A percentile compares a stretch with the other conserved stretches of the same genome.
Evolutionary conservation across 2,329 filamentous ascomycete genomes (phyloP).

Genomic region (Venturia asperata): DNA sequence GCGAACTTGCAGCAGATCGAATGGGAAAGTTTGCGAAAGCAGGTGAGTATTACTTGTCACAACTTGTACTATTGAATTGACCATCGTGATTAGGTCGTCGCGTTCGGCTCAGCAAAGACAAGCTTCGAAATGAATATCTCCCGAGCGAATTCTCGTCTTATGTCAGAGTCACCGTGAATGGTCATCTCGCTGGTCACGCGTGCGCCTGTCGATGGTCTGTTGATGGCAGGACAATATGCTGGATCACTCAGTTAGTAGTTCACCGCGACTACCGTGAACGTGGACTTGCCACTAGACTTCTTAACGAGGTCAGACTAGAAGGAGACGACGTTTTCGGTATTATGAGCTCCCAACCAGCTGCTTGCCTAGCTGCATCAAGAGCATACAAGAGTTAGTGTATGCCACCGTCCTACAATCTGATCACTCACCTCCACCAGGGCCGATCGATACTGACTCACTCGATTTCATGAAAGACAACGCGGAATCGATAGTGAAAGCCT

Average conservation of each 20-base stretch:
- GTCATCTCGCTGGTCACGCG: constrained; percentile 30
- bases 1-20: constrained; percentile 22
- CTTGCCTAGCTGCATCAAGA: constrained; percentile 30
- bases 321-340: constrained; percentile 34
- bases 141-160: constrained; percentile 27
- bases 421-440: constrained; percentile 22
- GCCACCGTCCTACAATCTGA: constrained; percentile 11
- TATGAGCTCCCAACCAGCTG: constrained; percentile 37
- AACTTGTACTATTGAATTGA: neutral
- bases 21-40: constrained; percentile 24
- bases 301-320: constrained; percentile 28
- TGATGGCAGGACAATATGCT: constrained; percentile 31
- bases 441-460: constrained; percentile 25
- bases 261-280: constrained; percentile 31
- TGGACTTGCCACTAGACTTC: constrained; percentile 32
- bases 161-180: constrained; percentile 30
- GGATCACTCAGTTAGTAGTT: constrained; percentile 39
- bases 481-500: constrained; percentile 30
- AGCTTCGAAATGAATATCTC: constrained; percentile 26
- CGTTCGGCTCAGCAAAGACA: constrained; percentile 18
- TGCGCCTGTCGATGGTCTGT: constrained; percentile 34
- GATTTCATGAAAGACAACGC: constrained; percentile 30
- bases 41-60: constrained; percentile 20
- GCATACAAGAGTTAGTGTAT: constrained; percentile 28
- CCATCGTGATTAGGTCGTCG: neutral